Conservation (phyloP, 129 eudicot species). For the Gnaphalium uliginosum region DNA sequence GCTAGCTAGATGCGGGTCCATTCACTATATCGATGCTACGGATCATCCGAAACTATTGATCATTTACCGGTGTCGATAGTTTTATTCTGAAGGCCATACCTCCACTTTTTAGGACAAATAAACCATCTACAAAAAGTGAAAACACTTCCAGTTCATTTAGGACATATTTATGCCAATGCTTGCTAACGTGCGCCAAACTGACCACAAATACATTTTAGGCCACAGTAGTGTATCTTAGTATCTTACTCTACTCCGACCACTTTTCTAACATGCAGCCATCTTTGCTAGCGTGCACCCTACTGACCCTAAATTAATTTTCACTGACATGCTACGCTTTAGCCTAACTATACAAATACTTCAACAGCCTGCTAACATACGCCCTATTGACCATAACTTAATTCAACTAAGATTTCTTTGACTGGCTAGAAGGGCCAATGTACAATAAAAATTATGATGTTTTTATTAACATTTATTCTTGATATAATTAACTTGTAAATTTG, state of each 20-base stretch:
- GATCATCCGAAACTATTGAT: too few relatives aligned
- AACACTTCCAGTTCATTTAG: background rate
- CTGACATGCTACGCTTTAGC: background rate
- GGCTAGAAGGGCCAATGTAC: background rate
- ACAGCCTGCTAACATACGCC: slow-evolving; percentile 12
- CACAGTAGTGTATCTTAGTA: background rate
- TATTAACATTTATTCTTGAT: background rate
- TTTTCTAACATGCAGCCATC: background rate
- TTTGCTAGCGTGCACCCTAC: slow-evolving; percentile 18
- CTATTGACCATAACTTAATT: background rate
- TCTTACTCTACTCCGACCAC: slow-evolving; percentile 16
- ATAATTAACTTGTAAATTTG: background rate
- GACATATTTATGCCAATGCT: background rate
- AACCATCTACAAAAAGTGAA: too few relatives aligned
- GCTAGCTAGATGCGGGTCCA: too few relatives aligned
- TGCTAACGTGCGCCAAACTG: slow-evolving; percentile 18
- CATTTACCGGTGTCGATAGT: too few relatives aligned
- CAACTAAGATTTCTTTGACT: background rate
- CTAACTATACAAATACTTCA: background rate
- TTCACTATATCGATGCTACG: too few relatives aligned
- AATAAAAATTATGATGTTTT: background rate
- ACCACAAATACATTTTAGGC: background rate
- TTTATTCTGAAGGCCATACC: too few relatives aligned
- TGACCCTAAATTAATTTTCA: background rate
- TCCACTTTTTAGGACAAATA: too few relatives aligned